phyloP scores from a whole-genome alignment of 2,329 filamentous ascomycete genomes.

The Fonsecaea multimorphosa region DNA sequence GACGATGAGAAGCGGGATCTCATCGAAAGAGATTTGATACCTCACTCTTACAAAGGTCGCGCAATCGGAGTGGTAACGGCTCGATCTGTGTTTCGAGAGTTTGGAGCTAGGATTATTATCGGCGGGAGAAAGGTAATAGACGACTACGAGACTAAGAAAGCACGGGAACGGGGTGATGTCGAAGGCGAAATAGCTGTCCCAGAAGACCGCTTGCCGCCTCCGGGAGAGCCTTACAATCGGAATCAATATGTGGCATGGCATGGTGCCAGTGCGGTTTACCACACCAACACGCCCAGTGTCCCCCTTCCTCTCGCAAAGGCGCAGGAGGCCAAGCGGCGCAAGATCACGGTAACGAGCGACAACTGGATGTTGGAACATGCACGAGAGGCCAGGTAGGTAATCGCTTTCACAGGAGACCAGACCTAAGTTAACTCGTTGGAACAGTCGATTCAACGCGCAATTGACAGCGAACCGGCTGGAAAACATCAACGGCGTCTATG shows the following conservation, averaged over 20 bases:
- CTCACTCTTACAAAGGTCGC: constrained; percentile 97
- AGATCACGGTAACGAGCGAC: constrained; percentile 84
- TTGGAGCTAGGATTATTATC: constrained; percentile 91
- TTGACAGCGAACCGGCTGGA: constrained; percentile 71
- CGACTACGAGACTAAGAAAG: constrained; percentile 83
- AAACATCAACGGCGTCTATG: constrained; percentile 80
- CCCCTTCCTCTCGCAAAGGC: constrained; percentile 76
- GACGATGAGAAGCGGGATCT: constrained; percentile 97
- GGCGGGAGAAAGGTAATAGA: constrained; percentile 85
- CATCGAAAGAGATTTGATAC: constrained; percentile 93
- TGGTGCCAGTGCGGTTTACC: constrained; percentile 93
- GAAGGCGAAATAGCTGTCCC: constrained; percentile 94
- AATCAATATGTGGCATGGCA: constrained; percentile 99
- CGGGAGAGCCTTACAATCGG: constrained; percentile 92
- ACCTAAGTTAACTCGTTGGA: constrained; percentile 1
- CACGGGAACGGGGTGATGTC: constrained; percentile 75
- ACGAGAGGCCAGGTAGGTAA: constrained; percentile 78
- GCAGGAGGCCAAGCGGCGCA: constrained; percentile 78
- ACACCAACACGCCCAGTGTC: constrained; percentile 78
- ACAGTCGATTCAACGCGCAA: constrained; percentile 80
- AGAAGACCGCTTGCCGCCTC: constrained; percentile 75
- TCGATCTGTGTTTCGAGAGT: constrained; percentile 94
- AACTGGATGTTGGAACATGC: constrained; percentile 99
- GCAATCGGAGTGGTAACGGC: constrained; percentile 97
- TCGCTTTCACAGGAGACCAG: neutral